phyloP scores from a whole-genome alignment of 2,329 filamentous ascomycete genomes.

The Aspergillus fumigatiaffinis region DNA sequence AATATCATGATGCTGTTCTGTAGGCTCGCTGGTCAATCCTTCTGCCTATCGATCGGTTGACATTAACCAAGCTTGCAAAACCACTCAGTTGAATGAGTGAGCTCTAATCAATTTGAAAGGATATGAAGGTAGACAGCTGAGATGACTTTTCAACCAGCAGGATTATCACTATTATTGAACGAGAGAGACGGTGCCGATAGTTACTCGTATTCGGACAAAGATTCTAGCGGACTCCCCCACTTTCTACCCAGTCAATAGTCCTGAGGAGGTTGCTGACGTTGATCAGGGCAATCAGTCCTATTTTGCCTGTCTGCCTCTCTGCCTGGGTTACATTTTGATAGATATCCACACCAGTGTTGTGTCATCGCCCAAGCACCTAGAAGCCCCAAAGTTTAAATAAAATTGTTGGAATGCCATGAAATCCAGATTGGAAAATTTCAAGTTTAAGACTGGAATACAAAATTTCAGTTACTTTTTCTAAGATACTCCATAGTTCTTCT shows the following conservation, averaged over 20 bases:
- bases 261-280: background rate
- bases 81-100: no score
- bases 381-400: constrained; percentile 3
- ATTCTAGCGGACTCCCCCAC: background rate
- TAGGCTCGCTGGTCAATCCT: no score
- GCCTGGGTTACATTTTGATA: background rate
- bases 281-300: background rate
- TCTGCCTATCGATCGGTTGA: background rate
- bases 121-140: background rate
- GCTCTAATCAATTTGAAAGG: background rate
- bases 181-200: background rate
- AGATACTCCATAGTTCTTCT: no score
- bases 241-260: background rate
- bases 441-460: background rate
- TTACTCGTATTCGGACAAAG: background rate
- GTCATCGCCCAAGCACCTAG: background rate
- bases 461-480: background rate
- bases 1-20: no score
- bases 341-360: background rate
- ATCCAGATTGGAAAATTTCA: background rate
- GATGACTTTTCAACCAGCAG: background rate
- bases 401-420: background rate
- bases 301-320: background rate
- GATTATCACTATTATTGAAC: no score
- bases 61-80: background rate